A percentile compares a stretch with the other conserved stretches of the same genome.
phyloP scores from a whole-genome alignment of 192 early-diverging fungal genomes.

The Allomyces arbusculus region DNA sequence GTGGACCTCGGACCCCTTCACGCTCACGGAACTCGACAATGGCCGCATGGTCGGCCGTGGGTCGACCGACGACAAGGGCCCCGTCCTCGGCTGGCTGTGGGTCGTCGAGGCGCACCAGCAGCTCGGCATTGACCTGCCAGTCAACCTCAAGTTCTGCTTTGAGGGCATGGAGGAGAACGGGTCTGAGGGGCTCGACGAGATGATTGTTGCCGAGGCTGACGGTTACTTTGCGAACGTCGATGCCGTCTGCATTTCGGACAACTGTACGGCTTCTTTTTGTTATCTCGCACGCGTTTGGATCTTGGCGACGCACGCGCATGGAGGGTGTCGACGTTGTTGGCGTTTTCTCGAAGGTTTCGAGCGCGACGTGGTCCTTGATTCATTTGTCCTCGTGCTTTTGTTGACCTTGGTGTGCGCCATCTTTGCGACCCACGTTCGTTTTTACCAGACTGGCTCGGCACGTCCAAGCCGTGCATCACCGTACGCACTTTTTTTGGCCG shows the following conservation, averaged over 20 bases:
- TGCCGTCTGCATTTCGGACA: conserved; percentile 91
- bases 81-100: conserved; percentile 92
- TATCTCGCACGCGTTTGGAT: background rate
- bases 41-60: conserved; percentile 78
- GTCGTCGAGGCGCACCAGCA: conserved; percentile 84
- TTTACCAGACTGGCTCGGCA: conserved; percentile 68
- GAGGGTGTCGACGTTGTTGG: too few relatives aligned
- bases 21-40: conserved; percentile 62
- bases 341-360: too few relatives aligned
- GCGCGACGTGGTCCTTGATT: too few relatives aligned
- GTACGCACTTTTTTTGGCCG: conserved; percentile 60
- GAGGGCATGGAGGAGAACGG: conserved; percentile 87
- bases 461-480: conserved; percentile 87
- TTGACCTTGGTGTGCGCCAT: background rate
- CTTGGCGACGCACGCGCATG: too few relatives aligned
- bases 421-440: background rate
- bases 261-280: conserved; percentile 20
- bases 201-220: conserved; percentile 70
- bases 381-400: background rate
- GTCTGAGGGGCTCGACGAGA: conserved; percentile 80
- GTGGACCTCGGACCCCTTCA: conserved; percentile 84
- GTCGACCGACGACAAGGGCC: conserved; percentile 91
- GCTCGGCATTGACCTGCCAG: conserved; percentile 72
- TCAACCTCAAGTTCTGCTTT: conserved; percentile 92
- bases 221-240: conserved; percentile 79